Base-by-base conservation (phyloP, 2,329 filamentous ascomycete species). In the Fusarium annulatum region DNA sequence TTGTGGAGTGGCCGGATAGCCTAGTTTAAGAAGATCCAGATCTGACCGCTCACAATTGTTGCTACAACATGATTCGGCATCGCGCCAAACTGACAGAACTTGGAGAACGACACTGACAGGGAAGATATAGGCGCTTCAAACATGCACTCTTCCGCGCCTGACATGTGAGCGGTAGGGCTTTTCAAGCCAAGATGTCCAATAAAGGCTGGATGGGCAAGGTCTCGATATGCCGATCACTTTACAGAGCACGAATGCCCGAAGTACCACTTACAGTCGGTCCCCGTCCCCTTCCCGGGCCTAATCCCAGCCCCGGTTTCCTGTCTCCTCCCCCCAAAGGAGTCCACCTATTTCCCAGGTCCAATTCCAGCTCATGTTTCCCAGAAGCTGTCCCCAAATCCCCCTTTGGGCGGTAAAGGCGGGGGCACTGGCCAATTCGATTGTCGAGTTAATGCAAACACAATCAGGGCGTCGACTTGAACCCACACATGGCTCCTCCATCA, bases 141-240 rank as follows among this genome's bases (percentile, higher is more conserved):
- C 51, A 73, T 76, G 71, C 66, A 70, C 61, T 69, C 60, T 69
- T 73, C 69, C 69, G 71, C 69, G 67, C 67, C 77, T 77, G 72
- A 78, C 76, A 77, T 77, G 76, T 78, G 76, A 77, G 76, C 66
- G 52, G 75, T 77, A 77, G 73, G 74, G 68, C 67, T 72, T 72
- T 55, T 63, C 56, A 76, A 67, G 53, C 56, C 56, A 76, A 71
- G 59, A 65, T 65, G 59, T 69, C 72, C 76, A 77, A 78, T 77
- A 63, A 71, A 71, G 72, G 48, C 61, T 61, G 68, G 59, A 64
- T 46, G 51, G 34, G 38, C 65, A 72, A 74, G 67, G 58, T 55
- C 66, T 75, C 58, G 55, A 67, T 49, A 57, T 72, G 75, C 75
- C 75, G 75, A 77, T 77, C 75, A 67, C 63, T 67, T 70, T 77